Conservation (phyloP, 768 basidiomycete species). For the Leucocoprinus birnbaumii region DNA sequence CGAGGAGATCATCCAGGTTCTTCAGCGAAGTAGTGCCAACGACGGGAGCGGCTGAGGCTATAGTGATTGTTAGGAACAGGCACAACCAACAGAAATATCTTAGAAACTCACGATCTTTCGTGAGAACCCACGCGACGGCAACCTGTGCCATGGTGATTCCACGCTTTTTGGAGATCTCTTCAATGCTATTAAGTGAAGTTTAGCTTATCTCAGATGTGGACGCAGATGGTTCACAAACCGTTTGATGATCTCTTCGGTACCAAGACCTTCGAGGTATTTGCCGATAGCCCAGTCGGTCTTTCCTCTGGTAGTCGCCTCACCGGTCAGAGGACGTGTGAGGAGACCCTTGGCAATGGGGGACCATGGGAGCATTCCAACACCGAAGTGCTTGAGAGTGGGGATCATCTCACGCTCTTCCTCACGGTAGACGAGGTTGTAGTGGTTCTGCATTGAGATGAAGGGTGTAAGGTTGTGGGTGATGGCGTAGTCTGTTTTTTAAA, state of each 20-base stretch:
- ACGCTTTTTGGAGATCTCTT: conserved; percentile 50
- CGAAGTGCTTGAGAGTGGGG: conserved; percentile 53
- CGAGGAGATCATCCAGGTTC: conserved; percentile 50
- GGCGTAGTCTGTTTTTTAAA: conserved; percentile 59
- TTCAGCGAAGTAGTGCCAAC: conserved; percentile 51
- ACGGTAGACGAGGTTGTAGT: conserved; percentile 57
- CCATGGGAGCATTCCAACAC: conserved; percentile 59
- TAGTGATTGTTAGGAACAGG: too few species aligned
- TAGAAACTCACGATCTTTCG: conserved; percentile 31
- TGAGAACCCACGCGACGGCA: conserved; percentile 49
- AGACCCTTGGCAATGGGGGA: conserved; percentile 54
- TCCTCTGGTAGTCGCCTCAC: conserved; percentile 35
- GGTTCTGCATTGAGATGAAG: conserved; percentile 63
- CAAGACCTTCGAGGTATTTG: conserved; percentile 21
- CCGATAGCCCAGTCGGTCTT: conserved; percentile 31
- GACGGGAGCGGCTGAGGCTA: conserved; percentile 33
- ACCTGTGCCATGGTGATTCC: conserved; percentile 56
- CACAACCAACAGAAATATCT: conserved; percentile 40
- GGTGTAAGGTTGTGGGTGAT: conserved; percentile 54
- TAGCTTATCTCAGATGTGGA: too few species aligned
- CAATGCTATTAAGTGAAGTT: conserved; percentile 29
- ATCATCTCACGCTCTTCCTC: conserved; percentile 69
- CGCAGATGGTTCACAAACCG: conserved; percentile 23
- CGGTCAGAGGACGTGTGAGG: conserved; percentile 36
- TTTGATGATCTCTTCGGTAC: conserved; percentile 33